Conservation (phyloP, 495 filamentous ascomycete species). For the Penicillium taxi region DNA sequence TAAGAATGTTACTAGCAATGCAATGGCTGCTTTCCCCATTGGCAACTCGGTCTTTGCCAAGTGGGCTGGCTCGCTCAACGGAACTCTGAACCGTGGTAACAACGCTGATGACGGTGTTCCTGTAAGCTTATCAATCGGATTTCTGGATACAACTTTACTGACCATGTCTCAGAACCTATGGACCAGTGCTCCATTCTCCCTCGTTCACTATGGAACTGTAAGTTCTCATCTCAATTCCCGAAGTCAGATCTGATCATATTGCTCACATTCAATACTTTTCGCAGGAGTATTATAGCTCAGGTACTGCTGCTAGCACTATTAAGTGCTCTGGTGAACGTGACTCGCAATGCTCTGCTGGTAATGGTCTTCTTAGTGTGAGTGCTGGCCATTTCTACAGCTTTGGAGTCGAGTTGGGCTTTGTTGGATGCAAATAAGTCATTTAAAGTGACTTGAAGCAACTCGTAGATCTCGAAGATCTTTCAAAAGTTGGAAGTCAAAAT, state of each 20-base stretch:
- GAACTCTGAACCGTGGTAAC: conserved; percentile 25
- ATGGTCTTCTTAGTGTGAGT: conserved; percentile 21
- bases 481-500: no score
- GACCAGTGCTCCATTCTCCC: conserved; percentile 16
- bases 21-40: conserved; percentile 29
- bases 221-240: conserved; percentile 2
- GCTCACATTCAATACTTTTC: neutral
- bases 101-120: conserved; percentile 27
- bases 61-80: conserved; percentile 20
- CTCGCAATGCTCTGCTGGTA: conserved; percentile 25
- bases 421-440: conserved; percentile 14
- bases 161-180: conserved; percentile 27
- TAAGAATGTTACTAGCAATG: conserved; percentile 24
- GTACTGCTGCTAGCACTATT: conserved; percentile 10
- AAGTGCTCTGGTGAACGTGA: conserved; percentile 26
- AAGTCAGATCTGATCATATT: neutral
- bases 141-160: conserved; percentile 3
- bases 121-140: conserved; percentile 8
- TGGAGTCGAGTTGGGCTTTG: conserved; percentile 18
- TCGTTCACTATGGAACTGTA: conserved; percentile 27
- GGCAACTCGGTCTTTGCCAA: conserved; percentile 25
- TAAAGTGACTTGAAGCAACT: neutral
- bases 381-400: conserved; percentile 27
- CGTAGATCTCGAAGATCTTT: no score
- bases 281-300: conserved; percentile 30